phyloP scores from a whole-genome alignment of 1,139 yeast species.

The Hanseniaspora gamundiae region DNA sequence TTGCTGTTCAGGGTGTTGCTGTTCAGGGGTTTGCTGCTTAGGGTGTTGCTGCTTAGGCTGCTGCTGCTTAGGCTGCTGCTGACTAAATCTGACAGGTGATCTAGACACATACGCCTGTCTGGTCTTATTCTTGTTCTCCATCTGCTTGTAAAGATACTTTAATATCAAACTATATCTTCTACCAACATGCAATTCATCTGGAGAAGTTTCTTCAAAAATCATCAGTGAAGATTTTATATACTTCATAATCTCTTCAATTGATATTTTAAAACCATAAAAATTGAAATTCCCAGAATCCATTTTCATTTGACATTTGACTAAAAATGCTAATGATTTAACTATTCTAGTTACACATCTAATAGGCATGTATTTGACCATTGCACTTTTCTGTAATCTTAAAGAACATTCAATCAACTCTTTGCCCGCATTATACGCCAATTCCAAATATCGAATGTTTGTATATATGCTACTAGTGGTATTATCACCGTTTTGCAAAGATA shows the following conservation, averaged over 20 bases:
- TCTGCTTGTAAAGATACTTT: constrained; percentile 66
- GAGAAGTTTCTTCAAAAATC: constrained; percentile 69
- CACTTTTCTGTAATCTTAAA: constrained; percentile 53
- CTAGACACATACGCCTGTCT: constrained; percentile 4
- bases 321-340: constrained; percentile 83
- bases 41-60: background rate
- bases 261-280: constrained; percentile 6
- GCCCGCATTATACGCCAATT: constrained; percentile 74
- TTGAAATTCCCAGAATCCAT: constrained; percentile 33
- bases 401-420: constrained; percentile 67
- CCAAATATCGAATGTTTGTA: constrained; percentile 42
- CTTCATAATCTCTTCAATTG: constrained; percentile 32
- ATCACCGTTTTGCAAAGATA: constrained; percentile 51
- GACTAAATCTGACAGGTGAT: constrained; percentile 1
- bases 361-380: constrained; percentile 66
- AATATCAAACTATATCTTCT: constrained; percentile 71
- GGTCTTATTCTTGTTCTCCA: constrained; percentile 28
- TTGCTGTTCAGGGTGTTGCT: too few species aligned
- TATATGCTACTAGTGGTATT: constrained; percentile 9
- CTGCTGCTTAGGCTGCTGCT: background rate
- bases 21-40: background rate
- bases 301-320: constrained; percentile 72
- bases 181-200: constrained; percentile 79
- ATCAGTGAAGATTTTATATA: constrained; percentile 65
- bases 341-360: constrained; percentile 83